phyloP scores from a whole-genome alignment of 139 green algal genomes.

The Picochlorum costavermella region DNA sequence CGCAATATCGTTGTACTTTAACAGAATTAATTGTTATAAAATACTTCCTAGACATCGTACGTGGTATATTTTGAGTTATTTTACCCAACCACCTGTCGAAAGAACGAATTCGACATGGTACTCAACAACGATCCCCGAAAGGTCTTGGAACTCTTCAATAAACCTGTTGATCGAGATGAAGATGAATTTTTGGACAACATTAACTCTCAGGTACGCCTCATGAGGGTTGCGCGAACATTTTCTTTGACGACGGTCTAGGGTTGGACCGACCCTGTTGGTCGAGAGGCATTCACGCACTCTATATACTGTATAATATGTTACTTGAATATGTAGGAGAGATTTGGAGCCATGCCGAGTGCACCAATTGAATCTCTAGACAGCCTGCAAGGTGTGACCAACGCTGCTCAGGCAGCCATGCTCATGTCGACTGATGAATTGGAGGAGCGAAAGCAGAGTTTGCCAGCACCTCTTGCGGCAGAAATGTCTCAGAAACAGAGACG shows the following conservation, averaged over 20 bases:
- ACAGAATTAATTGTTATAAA: too few relatives aligned
- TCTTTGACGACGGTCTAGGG: too few relatives aligned
- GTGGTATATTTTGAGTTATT: background rate
- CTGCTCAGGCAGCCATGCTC: background rate
- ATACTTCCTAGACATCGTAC: too few relatives aligned
- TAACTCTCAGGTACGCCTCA: background rate
- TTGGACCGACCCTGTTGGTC: too few relatives aligned
- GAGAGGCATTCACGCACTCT: too few relatives aligned
- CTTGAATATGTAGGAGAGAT: too few relatives aligned
- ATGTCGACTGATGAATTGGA: background rate
- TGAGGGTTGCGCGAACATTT: background rate
- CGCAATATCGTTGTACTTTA: too few relatives aligned
- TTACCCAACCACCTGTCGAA: background rate
- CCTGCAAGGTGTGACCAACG: background rate
- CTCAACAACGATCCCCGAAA: constrained; percentile 11
- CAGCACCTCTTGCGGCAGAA: background rate
- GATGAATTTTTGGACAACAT: constrained; percentile 7
- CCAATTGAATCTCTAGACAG: too few relatives aligned
- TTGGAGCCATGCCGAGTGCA: too few relatives aligned
- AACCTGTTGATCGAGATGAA: constrained; percentile 8
- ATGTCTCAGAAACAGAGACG: constrained; percentile 6
- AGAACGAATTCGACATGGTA: constrained; percentile 2
- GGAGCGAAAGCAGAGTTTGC: background rate
- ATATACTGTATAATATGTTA: too few relatives aligned
- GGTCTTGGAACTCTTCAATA: constrained; percentile 13